Evolutionary conservation across 1,139 yeast species (phyloP).

Genomic region (Sugiyamaella neomexicana): DNA sequence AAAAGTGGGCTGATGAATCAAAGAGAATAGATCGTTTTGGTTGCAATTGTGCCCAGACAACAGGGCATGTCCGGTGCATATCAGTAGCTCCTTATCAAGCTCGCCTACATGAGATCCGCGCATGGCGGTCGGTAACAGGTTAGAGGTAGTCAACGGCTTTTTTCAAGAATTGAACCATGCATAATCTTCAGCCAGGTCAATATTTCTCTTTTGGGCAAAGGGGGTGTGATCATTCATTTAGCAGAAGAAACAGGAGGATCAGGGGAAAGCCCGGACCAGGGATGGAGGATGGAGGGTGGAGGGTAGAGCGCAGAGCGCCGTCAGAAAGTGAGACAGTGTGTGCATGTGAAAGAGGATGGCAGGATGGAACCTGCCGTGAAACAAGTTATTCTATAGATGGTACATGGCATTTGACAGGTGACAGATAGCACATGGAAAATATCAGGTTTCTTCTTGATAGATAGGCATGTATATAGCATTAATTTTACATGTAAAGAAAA

Average conservation of each 20-base stretch:
- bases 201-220: not conserved
- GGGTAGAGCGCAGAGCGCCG: not conserved
- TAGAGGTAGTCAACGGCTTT: not conserved
- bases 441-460: no score
- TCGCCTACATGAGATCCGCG: not conserved
- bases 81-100: not conserved
- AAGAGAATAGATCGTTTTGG: no score
- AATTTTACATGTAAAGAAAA: no score
- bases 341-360: not conserved
- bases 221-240: not conserved
- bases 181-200: constrained; percentile 5
- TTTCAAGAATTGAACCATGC: constrained; percentile 4
- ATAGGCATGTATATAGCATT: no score
- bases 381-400: not conserved
- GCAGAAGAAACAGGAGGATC: no score
- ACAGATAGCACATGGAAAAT: no score
- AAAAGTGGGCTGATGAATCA: no score
- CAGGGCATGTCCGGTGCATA: not conserved
- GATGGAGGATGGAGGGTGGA: not conserved
- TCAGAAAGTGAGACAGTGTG: no score
- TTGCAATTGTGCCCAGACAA: no score
- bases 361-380: not conserved
- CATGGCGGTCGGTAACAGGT: not conserved
- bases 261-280: no score
- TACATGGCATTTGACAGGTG: no score